Percentiles rank a stretch among this genome's conserved stretches.
Evolutionary conservation across 331 rosid genomes (phyloP).

Genomic region (Malus hybrid): DNA sequence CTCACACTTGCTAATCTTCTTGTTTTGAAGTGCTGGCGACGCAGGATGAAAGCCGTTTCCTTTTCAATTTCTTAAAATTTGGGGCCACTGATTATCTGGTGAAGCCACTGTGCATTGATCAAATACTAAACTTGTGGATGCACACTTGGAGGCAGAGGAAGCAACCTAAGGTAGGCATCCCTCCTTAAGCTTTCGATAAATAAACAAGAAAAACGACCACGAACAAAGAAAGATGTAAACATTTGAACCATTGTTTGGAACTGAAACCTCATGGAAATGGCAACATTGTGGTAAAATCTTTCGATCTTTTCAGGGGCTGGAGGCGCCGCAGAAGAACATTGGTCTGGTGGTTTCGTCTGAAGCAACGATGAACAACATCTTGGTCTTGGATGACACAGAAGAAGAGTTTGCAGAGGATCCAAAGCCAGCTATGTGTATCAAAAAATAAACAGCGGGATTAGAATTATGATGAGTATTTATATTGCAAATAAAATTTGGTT

Average conservation of each 20-base stretch:
- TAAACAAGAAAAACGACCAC: not conserved
- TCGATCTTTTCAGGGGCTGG: not conserved
- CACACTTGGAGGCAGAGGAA: slow-evolving; percentile 1
- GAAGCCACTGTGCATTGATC: slow-evolving; percentile 10
- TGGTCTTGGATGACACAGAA: not conserved
- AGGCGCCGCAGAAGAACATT: not conserved
- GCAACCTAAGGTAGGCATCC: not conserved
- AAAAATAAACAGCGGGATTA: not conserved
- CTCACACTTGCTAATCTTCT: not conserved
- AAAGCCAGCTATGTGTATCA: not conserved
- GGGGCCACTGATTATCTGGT: slow-evolving; percentile 17
- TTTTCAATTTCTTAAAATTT: slow-evolving; percentile 8
- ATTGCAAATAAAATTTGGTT: not conserved
- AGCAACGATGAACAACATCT: not conserved
- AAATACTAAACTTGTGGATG: slow-evolving; percentile 13
- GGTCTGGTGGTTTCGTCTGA: not conserved
- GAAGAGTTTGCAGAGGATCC: slow-evolving; percentile 1
- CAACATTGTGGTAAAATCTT: not conserved
- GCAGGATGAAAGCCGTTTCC: slow-evolving; percentile 3
- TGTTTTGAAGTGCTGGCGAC: slow-evolving; percentile 11
- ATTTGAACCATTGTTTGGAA: too few relatives aligned
- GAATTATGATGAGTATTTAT: not conserved
- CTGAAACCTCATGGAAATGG: too few relatives aligned
- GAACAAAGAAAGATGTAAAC: too few relatives aligned
- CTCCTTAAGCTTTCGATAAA: not conserved